These are phyloP conservation scores for Phyllosticta ampelicida DNA, from an alignment of 2,329 filamentous ascomycete genomes.

Conservation along the genomic window DNA sequence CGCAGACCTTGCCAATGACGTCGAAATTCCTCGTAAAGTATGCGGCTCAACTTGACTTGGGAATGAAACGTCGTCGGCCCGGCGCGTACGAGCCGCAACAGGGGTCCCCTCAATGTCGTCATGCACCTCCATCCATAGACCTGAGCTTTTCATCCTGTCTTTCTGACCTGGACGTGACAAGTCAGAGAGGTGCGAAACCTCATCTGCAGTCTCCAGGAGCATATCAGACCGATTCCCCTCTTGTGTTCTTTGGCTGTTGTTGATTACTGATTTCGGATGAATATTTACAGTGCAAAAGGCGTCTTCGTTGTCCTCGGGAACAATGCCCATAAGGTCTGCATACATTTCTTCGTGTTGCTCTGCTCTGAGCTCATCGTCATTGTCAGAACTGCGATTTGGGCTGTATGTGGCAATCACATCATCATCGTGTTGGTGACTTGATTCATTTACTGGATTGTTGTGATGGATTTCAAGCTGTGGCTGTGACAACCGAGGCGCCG, in stretches of 20 bases:
- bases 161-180: constrained; percentile 4
- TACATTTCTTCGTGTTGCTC: neutral
- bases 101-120: constrained; percentile 6
- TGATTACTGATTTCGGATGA: neutral
- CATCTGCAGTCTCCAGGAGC: neutral
- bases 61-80: neutral
- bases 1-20: neutral
- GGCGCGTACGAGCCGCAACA: neutral
- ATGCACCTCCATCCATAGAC: constrained; percentile 8
- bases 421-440: neutral
- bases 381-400: neutral
- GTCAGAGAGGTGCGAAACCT: neutral
- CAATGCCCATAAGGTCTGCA: neutral
- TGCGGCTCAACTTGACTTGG: neutral
- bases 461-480: neutral
- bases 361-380: neutral
- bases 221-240: neutral
- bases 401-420: neutral
- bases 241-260: too few relatives aligned
- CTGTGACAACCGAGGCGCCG: neutral
- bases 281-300: neutral
- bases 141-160: constrained; percentile 3
- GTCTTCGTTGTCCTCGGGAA: neutral
- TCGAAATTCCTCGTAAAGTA: neutral
- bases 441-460: neutral